A percentile compares a stretch with the other conserved stretches of the same genome.
Conservation (phyloP, 108 stramenopile genomes). For the Skeletonema marinoi region DNA sequence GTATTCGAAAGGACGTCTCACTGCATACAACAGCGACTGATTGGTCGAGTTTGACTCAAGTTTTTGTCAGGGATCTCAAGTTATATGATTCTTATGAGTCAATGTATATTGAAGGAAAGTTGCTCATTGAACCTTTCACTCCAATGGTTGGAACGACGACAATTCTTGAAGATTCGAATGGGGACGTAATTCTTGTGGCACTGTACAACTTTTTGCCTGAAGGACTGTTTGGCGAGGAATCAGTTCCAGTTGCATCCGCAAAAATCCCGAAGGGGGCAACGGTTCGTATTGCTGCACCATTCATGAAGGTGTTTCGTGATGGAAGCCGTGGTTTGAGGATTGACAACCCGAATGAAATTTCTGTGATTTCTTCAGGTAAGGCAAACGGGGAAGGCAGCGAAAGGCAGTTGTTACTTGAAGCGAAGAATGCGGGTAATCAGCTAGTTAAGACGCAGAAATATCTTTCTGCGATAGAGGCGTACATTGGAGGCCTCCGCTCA, state of each 20-base stretch:
- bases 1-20: conserved; percentile 8
- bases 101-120: conserved; percentile 24
- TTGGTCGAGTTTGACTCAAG: conserved; percentile 10
- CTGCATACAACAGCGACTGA: conserved; percentile 2
- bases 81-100: conserved; percentile 17
- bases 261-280: conserved; percentile 28
- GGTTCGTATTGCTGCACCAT: conserved; percentile 25
- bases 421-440: conserved; percentile 5
- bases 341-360: conserved; percentile 35
- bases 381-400: neutral
- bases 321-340: conserved; percentile 34
- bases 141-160: conserved; percentile 38
- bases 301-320: conserved; percentile 26
- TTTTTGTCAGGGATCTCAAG: conserved; percentile 20
- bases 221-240: conserved; percentile 14
- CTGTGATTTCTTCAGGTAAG: neutral
- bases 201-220: conserved; percentile 34
- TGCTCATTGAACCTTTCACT: conserved; percentile 27
- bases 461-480: conserved; percentile 13
- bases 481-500: conserved; percentile 9
- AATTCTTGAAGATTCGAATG: conserved; percentile 23
- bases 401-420: neutral
- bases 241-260: conserved; percentile 20
- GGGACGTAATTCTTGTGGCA: conserved; percentile 13
- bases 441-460: conserved; percentile 21